A percentile compares a stretch with the other conserved stretches of the same genome.
phyloP scores from a whole-genome alignment of 2,329 filamentous ascomycete species.

The Ceratocystis variospora region DNA sequence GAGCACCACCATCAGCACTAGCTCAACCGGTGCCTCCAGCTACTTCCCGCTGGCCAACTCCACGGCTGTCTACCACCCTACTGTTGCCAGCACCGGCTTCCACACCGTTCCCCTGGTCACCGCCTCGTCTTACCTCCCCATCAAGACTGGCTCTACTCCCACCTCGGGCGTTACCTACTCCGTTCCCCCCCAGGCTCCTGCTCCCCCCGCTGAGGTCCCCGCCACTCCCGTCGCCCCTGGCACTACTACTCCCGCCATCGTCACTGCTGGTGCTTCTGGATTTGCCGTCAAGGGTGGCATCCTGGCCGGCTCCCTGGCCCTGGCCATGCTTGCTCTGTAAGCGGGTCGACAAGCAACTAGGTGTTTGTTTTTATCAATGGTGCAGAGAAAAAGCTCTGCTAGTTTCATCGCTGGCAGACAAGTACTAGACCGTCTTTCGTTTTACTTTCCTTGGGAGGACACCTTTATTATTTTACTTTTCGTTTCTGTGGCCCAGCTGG shows the following conservation, averaged over 20 bases:
- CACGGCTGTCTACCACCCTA: constrained; percentile 9
- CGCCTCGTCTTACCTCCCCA: constrained; percentile 12
- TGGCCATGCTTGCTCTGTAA: constrained; percentile 19
- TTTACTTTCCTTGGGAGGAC: not conserved
- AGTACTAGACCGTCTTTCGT: not conserved
- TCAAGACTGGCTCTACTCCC: constrained; percentile 13
- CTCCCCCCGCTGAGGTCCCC: not conserved
- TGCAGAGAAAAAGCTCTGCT: not conserved
- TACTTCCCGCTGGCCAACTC: constrained; percentile 17
- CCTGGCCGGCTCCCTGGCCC: constrained; percentile 17
- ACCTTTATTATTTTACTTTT: constrained; percentile 5
- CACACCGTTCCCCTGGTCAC: constrained; percentile 15
- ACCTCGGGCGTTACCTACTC: not conserved
- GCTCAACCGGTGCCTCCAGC: constrained; percentile 9
- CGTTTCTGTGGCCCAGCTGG: constrained; percentile 3
- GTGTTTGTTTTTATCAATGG: not conserved
- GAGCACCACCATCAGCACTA: not conserved
- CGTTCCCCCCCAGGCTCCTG: not conserved
- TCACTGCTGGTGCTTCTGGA: constrained; percentile 8
- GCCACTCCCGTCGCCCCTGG: not conserved
- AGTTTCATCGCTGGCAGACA: not conserved
- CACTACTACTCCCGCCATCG: not conserved
- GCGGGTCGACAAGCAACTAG: not conserved
- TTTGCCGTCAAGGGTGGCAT: constrained; percentile 17
- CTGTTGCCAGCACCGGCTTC: constrained; percentile 14